Percentiles rank a stretch among this genome's conserved stretches.
Evolutionary conservation across 768 basidiomycete species (phyloP).

Genomic region (Trametes villosa): DNA sequence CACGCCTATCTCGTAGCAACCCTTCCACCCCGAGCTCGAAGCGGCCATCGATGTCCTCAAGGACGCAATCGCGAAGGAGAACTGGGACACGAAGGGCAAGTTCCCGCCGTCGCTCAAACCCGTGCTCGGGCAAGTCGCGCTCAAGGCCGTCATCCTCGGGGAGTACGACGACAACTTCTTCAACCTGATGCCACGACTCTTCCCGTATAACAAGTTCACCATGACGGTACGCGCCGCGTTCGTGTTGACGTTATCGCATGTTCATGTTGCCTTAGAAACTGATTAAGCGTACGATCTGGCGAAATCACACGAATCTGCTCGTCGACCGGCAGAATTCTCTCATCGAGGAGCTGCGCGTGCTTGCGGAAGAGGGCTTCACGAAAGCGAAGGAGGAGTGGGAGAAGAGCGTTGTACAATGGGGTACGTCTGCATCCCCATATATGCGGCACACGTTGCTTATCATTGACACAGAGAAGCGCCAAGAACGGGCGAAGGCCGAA

Average conservation of each 20-base stretch:
- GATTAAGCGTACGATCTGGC: slow-evolving; percentile 86
- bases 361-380: slow-evolving; percentile 67
- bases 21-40: slow-evolving; percentile 76
- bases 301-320: slow-evolving; percentile 69
- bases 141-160: slow-evolving; percentile 79
- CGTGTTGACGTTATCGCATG: slow-evolving; percentile 8
- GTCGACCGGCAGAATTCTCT: slow-evolving; percentile 70
- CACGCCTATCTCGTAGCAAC: slow-evolving; percentile 45
- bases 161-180: slow-evolving; percentile 95
- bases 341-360: slow-evolving; percentile 59
- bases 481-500: slow-evolving; percentile 41
- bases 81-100: slow-evolving; percentile 82
- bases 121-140: slow-evolving; percentile 66
- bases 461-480: slow-evolving; percentile 48
- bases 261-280: slow-evolving; percentile 65
- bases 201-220: slow-evolving; percentile 95
- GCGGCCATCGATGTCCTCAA: slow-evolving; percentile 63
- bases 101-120: slow-evolving; percentile 87
- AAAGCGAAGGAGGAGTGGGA: slow-evolving; percentile 81
- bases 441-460: neutral
- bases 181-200: slow-evolving; percentile 80
- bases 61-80: slow-evolving; percentile 62
- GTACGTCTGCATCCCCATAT: slow-evolving; percentile 39
- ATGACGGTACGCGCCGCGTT: slow-evolving; percentile 74
- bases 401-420: slow-evolving; percentile 69